phyloP scores from a whole-genome alignment of 1,284 basidiomycete species.

The Marasmius oreades region DNA sequence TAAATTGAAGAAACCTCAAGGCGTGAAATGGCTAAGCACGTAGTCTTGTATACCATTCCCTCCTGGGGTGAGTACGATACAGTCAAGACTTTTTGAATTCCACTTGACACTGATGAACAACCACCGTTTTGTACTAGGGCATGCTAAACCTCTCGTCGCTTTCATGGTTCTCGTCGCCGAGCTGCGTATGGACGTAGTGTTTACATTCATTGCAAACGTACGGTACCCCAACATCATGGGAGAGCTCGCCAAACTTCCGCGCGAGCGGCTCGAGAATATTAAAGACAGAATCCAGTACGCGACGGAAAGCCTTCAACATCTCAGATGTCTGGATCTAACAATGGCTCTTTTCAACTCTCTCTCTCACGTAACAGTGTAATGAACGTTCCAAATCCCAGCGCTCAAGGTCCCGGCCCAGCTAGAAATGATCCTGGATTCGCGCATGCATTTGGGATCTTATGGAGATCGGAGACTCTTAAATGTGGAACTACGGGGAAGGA shows the following conservation, averaged over 20 bases:
- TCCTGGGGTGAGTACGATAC: neutral
- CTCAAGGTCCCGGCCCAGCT: neutral
- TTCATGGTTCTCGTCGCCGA: neutral
- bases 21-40: neutral
- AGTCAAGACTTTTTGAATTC: neutral
- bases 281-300: neutral
- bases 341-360: neutral
- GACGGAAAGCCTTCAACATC: neutral
- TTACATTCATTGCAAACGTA: neutral
- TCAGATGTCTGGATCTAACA: too few species aligned
- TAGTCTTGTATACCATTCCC: neutral
- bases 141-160: neutral
- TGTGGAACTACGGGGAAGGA: slow-evolving; percentile 4
- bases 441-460: neutral
- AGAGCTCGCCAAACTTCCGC: neutral
- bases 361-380: neutral
- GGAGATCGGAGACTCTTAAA: neutral
- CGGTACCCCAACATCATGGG: neutral
- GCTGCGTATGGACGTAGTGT: neutral
- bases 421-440: neutral
- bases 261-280: neutral
- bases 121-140: neutral
- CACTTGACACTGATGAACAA: neutral
- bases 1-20: too few species aligned
- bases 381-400: neutral